phyloP scores from a whole-genome alignment of 768 basidiomycete genomes.

The Russula abietina region DNA sequence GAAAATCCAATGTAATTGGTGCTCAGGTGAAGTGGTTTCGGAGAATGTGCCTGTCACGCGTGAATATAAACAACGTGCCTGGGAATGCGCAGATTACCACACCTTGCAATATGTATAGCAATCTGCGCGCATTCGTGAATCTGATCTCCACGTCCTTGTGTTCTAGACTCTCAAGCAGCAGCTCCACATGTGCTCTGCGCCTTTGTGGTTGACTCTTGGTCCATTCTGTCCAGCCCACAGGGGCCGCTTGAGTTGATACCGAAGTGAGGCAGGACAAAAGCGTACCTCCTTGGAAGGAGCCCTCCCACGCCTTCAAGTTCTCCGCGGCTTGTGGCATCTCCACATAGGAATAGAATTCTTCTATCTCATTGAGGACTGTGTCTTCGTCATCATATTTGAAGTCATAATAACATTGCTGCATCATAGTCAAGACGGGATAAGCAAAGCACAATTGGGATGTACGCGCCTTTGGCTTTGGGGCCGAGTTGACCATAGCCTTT shows the following conservation, averaged over 20 bases:
- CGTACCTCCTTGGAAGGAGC: conserved; percentile 70
- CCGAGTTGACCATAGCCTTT: conserved; percentile 61
- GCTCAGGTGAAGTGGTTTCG: conserved; percentile 86
- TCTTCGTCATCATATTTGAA: conserved; percentile 96
- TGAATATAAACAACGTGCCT: conserved; percentile 11
- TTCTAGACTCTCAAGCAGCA: conserved; percentile 82
- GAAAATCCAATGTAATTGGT: conserved; percentile 93
- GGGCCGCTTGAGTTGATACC: conserved; percentile 21
- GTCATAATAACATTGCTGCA: conserved; percentile 80
- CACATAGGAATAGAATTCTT: conserved; percentile 96
- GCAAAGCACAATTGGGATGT: not conserved
- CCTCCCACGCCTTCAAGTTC: conserved; percentile 83
- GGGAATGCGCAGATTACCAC: conserved; percentile 11
- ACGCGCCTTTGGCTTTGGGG: conserved; percentile 69
- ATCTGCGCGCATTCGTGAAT: conserved; percentile 76
- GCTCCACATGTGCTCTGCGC: conserved; percentile 68
- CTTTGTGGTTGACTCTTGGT: conserved; percentile 55
- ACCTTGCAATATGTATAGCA: conserved; percentile 95
- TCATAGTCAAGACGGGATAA: conserved; percentile 13
- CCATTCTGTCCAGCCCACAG: conserved; percentile 56
- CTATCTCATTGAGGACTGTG: conserved; percentile 91
- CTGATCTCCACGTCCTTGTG: conserved; percentile 79
- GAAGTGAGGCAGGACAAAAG: not conserved
- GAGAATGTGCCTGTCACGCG: conserved; percentile 68
- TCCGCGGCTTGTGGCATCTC: conserved; percentile 89